Conservation (phyloP, 2,329 filamentous ascomycete genomes). For the Sclerotinia trifoliorum region DNA sequence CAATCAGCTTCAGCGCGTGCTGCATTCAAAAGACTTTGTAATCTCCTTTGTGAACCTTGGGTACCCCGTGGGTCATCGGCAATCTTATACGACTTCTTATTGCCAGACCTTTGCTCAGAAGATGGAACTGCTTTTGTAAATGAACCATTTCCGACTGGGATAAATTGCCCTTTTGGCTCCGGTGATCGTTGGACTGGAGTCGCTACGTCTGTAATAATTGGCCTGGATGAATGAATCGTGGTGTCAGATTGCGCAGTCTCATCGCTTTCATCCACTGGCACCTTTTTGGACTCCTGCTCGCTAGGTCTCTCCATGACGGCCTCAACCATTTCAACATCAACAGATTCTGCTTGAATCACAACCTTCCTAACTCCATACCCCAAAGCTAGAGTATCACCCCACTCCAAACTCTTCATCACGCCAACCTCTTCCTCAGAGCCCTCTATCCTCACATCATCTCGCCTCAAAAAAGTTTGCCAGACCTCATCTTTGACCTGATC, state of each 20-base stretch:
- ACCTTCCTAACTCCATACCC: slow-evolving; percentile 24
- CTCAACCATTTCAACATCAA: slow-evolving; percentile 1
- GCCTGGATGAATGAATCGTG: not conserved
- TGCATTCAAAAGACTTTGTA: slow-evolving; percentile 17
- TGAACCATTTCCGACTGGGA: not conserved
- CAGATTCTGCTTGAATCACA: not conserved
- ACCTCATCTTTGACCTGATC: slow-evolving; percentile 20
- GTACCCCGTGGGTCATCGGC: slow-evolving; percentile 11
- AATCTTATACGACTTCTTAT: slow-evolving; percentile 17
- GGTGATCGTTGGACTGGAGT: not conserved
- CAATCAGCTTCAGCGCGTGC: slow-evolving; percentile 12
- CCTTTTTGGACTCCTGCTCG: not conserved
- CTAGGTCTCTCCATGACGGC: not conserved
- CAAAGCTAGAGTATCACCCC: slow-evolving; percentile 15
- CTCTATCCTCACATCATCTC: slow-evolving; percentile 19
- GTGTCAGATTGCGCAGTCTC: not conserved
- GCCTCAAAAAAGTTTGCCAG: slow-evolving; percentile 24
- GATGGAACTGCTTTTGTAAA: not conserved
- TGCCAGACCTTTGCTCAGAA: slow-evolving; percentile 1
- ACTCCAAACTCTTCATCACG: slow-evolving; percentile 14
- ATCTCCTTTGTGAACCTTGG: slow-evolving; percentile 13
- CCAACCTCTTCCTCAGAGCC: slow-evolving; percentile 9
- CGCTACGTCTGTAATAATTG: not conserved
- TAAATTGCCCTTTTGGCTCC: slow-evolving; percentile 2
- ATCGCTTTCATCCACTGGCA: not conserved